Conservation (phyloP, 2,329 filamentous ascomycete genomes). For the Talaromyces verruculosus region DNA sequence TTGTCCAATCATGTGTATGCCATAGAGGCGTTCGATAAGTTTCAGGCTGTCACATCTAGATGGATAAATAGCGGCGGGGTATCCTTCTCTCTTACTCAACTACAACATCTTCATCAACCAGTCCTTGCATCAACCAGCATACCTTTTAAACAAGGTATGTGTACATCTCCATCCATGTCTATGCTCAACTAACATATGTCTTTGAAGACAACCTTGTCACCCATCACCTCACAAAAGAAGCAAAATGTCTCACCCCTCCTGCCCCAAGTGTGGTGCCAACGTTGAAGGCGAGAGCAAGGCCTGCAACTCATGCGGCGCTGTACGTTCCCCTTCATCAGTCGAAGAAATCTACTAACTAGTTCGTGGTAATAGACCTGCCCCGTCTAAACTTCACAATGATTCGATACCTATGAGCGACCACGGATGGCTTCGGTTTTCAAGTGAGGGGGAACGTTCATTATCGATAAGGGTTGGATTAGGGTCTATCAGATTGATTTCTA, state of each 20-base stretch:
- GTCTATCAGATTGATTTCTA: neutral
- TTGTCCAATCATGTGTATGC: conserved; percentile 11
- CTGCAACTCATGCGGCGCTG: conserved; percentile 32
- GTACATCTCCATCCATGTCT: neutral
- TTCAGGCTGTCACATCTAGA: conserved; percentile 7
- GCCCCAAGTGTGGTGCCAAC: conserved; percentile 30
- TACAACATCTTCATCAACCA: neutral
- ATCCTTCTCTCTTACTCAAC: neutral
- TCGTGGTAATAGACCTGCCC: conserved; percentile 26
- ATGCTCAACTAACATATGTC: neutral
- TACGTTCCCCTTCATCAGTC: conserved; percentile 16
- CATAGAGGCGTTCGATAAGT: neutral
- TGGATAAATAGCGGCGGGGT: conserved; percentile 15
- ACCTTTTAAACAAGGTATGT: neutral
- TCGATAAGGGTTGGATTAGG: neutral
- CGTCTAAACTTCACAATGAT: conserved; percentile 8
- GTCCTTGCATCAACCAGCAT: neutral
- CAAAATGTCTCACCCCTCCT: conserved; percentile 25
- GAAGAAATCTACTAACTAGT: neutral
- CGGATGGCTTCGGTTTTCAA: too few relatives aligned
- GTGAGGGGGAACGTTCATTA: neutral
- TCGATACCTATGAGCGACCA: neutral
- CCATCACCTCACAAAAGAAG: neutral
- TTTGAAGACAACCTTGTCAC: neutral
- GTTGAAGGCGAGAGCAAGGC: conserved; percentile 32